Conservation (phyloP, 176 grass and related monocot genomes). For the Eragrostis curvula region DNA sequence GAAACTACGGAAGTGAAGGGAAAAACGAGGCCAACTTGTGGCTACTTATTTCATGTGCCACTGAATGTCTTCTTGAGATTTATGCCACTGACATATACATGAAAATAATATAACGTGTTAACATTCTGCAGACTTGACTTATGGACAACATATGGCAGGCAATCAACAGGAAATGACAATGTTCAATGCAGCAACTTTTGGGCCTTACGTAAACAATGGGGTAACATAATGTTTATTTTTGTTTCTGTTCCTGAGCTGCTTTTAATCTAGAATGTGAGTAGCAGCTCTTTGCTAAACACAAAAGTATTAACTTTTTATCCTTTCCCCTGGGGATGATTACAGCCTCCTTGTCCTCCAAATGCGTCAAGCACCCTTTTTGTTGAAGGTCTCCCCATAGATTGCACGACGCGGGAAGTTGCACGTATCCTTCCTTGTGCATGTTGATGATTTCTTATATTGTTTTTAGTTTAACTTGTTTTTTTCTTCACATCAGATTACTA, state of each 20-base stretch:
- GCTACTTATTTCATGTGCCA: not conserved
- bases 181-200: constrained; percentile 55
- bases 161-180: constrained; percentile 29
- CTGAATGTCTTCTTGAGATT: not conserved
- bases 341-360: constrained; percentile 59
- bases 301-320: not conserved
- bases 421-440: constrained; percentile 62
- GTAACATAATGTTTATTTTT: constrained; percentile 37
- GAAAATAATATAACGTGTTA: not conserved
- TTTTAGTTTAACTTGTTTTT: not conserved
- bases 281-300: not conserved
- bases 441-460: not conserved
- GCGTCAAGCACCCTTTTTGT: constrained; percentile 69
- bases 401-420: constrained; percentile 65
- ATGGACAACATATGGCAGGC: constrained; percentile 46
- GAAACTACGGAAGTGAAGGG: not conserved
- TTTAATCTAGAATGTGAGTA: not conserved
- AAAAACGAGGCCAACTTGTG: not conserved
- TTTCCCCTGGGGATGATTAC: constrained; percentile 20
- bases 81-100: not conserved
- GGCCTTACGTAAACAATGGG: constrained; percentile 63
- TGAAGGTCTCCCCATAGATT: constrained; percentile 61
- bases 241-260: not conserved
- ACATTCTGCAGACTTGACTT: constrained; percentile 55
- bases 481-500: not conserved